Evolutionary conservation across 129 eudicot species (phyloP), one percentile per base, ranked within the genome.

Genomic region (Rutidosis leptorrhynchoides): DNA sequence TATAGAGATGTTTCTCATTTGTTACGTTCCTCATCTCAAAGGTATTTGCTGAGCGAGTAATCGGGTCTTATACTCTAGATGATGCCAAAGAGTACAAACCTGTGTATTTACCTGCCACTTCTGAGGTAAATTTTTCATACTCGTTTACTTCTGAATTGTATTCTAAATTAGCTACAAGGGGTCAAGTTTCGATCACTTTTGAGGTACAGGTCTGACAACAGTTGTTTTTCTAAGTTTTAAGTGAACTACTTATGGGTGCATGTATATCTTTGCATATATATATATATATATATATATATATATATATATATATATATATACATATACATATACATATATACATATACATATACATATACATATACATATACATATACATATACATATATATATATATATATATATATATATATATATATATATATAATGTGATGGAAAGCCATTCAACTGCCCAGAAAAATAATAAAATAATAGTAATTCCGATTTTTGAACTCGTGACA

Each of bases 41-140:
- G 97, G 89, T 90, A 22, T 93, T 87, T 43, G 97, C 95, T 10
- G 95, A 90, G 71, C 85, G 97, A 45, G 79, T 82, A 40, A 71
- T 90, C 43, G 97, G 95, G 32, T 78, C 89, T 29, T 90, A 78
- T 76, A 74, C 87, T 75, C 85, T 90, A 30, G 97, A 90, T 78
- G 97, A 90, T 62, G 85, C 82, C 23, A 84, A 80, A 62, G 92
- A 81, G 65, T 82, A 84, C 72, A 64, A 89, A 74, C 87, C 90
- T 76, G 89, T 82, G 35, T 68, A 68, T 73, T 76, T 87, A 63
- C 83, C 89, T 70, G 85, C 97, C 74, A 85, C 90, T 51, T 69
- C 83, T 14, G 88, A 87, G 97, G 95, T 90, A 88, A 22, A n/a
- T 43, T 64, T 62, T 37, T 24, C 42, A 16, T 58, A 16, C 15